Percentiles rank a stretch among this genome's conserved stretches.
phyloP scores from a whole-genome alignment of 2,329 filamentous ascomycete genomes.

The Alternaria hordeiaustralica region DNA sequence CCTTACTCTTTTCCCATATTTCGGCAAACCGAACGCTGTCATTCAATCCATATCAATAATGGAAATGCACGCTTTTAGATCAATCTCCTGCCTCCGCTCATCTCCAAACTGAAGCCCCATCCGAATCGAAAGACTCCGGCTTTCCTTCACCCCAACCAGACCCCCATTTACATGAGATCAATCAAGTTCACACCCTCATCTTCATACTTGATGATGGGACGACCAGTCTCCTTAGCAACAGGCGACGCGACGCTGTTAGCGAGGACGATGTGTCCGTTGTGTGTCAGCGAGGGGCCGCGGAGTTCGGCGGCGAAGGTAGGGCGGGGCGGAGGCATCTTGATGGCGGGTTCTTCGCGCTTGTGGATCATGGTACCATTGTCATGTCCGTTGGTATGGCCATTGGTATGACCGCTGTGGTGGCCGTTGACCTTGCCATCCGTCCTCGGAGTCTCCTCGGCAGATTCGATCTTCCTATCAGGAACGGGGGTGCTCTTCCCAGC shows the following conservation, averaged over 20 bases:
- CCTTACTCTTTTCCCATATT: neutral
- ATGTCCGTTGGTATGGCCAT: neutral
- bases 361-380: neutral
- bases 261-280: slow-evolving; percentile 19
- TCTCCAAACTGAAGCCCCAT: neutral
- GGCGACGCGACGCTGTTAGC: slow-evolving; percentile 7
- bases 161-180: neutral
- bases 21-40: neutral
- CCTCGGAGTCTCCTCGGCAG: no score
- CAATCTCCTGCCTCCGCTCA: neutral
- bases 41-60: neutral
- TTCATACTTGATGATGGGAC: neutral
- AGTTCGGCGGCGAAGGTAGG: slow-evolving; percentile 17
- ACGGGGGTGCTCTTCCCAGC: no score
- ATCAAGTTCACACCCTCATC: neutral
- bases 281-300: neutral
- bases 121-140: no score
- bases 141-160: no score
- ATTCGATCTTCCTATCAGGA: no score
- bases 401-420: no score
- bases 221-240: neutral
- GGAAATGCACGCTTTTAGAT: neutral
- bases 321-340: slow-evolving; percentile 1
- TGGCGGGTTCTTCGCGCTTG: neutral
- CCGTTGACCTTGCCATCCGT: no score